Conservation (phyloP, 352 stramenopile genomes). For the Phytophthora pinifolia region DNA sequence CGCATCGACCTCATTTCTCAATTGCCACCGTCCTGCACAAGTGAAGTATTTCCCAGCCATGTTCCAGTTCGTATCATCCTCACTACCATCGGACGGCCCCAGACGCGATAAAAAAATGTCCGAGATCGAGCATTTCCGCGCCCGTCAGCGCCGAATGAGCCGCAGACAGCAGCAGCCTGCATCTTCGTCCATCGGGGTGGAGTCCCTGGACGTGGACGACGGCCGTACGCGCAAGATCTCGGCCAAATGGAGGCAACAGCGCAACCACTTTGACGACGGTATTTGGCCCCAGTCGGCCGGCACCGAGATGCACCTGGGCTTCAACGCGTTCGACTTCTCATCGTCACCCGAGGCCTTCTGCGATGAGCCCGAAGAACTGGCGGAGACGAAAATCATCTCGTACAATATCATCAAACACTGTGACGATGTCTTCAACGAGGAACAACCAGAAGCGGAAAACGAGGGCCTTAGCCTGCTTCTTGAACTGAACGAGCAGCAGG, state of each 20-base stretch:
- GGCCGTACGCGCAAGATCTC: slow-evolving; percentile 43
- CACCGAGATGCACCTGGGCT: slow-evolving; percentile 25
- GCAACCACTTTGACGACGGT: slow-evolving; percentile 20
- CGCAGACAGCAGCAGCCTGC: slow-evolving; percentile 18
- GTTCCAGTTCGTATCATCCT: too few relatives aligned
- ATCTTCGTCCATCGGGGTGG: background rate
- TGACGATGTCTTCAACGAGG: too few relatives aligned
- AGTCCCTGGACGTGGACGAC: slow-evolving; percentile 21
- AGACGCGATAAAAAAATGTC: too few relatives aligned
- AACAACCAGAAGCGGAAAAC: too few relatives aligned
- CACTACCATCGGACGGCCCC: too few relatives aligned
- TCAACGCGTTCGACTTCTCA: slow-evolving; percentile 47
- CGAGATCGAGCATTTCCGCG: too few relatives aligned
- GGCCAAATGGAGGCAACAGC: slow-evolving; percentile 25
- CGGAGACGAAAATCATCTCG: too few relatives aligned
- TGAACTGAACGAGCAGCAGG: background rate
- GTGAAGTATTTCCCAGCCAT: too few relatives aligned
- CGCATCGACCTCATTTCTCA: too few relatives aligned
- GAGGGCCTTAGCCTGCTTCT: too few relatives aligned
- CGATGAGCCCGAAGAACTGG: slow-evolving; percentile 3
- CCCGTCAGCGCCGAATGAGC: background rate
- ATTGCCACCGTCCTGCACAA: too few relatives aligned
- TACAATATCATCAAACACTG: too few relatives aligned
- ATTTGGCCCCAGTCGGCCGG: slow-evolving; percentile 19
- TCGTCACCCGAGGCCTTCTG: slow-evolving; percentile 35